A percentile compares a stretch with the other conserved stretches of the same genome.
phyloP scores from a whole-genome alignment of 2,329 filamentous ascomycete species.

The Simplicillium aogashimaense region DNA sequence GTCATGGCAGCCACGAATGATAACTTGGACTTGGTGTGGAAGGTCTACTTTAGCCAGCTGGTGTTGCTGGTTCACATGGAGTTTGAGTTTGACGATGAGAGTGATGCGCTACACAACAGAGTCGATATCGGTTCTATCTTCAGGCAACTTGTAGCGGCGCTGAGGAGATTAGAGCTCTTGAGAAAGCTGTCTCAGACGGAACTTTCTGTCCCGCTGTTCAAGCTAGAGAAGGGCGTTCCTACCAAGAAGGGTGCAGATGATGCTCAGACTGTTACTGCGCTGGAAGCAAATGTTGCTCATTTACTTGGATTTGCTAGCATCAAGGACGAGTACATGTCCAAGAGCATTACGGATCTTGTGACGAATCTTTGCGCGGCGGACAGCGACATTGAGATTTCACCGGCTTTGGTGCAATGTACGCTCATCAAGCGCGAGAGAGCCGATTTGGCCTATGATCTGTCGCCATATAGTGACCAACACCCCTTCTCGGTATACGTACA shows the following conservation, averaged over 20 bases:
- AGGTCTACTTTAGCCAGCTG: conserved; percentile 71
- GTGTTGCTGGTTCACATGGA: conserved; percentile 81
- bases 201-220: conserved; percentile 38
- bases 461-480: conserved; percentile 44
- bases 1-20: conserved; percentile 73
- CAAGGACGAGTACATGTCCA: conserved; percentile 39
- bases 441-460: conserved; percentile 49
- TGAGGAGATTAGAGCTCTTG: conserved; percentile 67
- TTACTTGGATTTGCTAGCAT: conserved; percentile 51
- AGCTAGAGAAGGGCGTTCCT: conserved; percentile 20
- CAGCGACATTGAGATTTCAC: conserved; percentile 55
- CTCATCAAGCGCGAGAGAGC: conserved; percentile 49
- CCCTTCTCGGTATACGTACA: conserved; percentile 72
- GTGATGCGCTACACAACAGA: conserved; percentile 50
- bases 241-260: conserved; percentile 35
- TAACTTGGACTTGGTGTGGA: conserved; percentile 60
- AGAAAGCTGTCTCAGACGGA: conserved; percentile 56
- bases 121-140: conserved; percentile 63
- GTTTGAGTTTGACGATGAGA: conserved; percentile 65
- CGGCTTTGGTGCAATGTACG: conserved; percentile 51
- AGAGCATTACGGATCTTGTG: conserved; percentile 56
- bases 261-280: conserved; percentile 40
- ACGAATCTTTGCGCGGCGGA: conserved; percentile 54
- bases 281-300: conserved; percentile 51
- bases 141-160: conserved; percentile 55